These are phyloP conservation scores for Lactarius hengduanensis DNA, from an alignment of 768 basidiomycete genomes.

Conservation along the genomic window DNA sequence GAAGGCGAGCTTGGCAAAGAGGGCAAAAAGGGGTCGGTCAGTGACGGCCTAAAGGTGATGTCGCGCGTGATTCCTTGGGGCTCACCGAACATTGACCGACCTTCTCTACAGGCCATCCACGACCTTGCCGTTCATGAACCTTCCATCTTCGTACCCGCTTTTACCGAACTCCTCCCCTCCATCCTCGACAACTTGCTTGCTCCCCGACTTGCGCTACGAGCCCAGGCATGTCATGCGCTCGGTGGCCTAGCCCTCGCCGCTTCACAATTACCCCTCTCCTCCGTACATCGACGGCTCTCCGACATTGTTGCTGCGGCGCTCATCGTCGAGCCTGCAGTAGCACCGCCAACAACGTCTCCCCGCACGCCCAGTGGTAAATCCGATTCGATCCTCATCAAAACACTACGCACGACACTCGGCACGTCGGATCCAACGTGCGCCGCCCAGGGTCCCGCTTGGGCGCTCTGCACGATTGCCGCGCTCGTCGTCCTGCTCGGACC, in stretches of 20 bases:
- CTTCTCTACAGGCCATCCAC: constrained; percentile 58
- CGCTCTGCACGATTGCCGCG: constrained; percentile 60
- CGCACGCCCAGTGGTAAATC: constrained; percentile 28
- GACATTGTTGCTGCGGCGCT: constrained; percentile 48
- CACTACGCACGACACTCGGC: constrained; percentile 61
- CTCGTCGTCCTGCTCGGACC: constrained; percentile 67
- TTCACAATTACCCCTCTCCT: constrained; percentile 46
- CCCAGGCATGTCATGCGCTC: constrained; percentile 73
- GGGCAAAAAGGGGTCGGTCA: constrained; percentile 81
- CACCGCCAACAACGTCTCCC: constrained; percentile 37
- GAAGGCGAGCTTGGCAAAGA: constrained; percentile 86
- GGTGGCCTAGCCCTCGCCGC: constrained; percentile 63
- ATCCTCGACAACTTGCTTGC: constrained; percentile 63
- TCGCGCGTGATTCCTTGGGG: not conserved
- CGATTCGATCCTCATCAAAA: constrained; percentile 59
- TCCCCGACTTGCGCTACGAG: constrained; percentile 59
- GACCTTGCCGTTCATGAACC: constrained; percentile 67
- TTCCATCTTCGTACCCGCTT: constrained; percentile 64
- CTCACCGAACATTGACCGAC: constrained; percentile 14
- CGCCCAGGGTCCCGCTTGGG: constrained; percentile 81
- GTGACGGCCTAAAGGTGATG: constrained; percentile 73
- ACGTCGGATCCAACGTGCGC: constrained; percentile 55
- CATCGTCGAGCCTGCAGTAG: constrained; percentile 38
- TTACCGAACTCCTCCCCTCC: constrained; percentile 57
- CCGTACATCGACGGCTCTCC: constrained; percentile 54